These are phyloP conservation scores for Phytophthora pini DNA, from an alignment of 352 stramenopile genomes.

Conservation along the genomic window DNA sequence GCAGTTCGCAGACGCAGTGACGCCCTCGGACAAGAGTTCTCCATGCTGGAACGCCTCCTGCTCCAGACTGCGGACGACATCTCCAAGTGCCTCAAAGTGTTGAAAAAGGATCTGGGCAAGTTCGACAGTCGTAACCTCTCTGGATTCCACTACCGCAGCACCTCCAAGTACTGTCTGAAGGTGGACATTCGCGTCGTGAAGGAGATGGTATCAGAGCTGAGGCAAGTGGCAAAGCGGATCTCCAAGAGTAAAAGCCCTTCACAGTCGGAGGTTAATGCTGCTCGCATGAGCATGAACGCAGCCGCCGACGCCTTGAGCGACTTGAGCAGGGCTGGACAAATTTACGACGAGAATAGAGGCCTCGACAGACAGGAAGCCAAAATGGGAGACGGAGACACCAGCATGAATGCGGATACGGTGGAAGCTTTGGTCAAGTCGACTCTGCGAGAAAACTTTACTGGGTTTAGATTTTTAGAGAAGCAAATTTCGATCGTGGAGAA, in stretches of 20 bases:
- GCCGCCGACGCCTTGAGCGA: constrained; percentile 27
- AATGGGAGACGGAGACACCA: background rate
- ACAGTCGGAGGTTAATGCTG: constrained; percentile 25
- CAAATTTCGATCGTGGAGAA: constrained; percentile 23
- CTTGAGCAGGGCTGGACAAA: constrained; percentile 17
- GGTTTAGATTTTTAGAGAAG: constrained; percentile 19
- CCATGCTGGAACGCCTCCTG: constrained; percentile 21
- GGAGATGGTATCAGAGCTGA: constrained; percentile 18
- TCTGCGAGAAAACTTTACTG: constrained; percentile 21
- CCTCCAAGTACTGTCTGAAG: constrained; percentile 25
- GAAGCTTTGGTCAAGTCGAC: constrained; percentile 27
- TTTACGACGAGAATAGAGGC: constrained; percentile 30
- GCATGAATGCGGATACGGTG: constrained; percentile 16
- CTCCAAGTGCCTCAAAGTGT: constrained; percentile 16
- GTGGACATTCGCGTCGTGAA: constrained; percentile 28
- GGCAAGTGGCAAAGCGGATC: constrained; percentile 26
- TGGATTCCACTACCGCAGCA: constrained; percentile 22
- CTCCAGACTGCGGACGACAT: constrained; percentile 21
- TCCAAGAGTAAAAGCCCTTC: constrained; percentile 15
- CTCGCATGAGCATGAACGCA: constrained; percentile 23
- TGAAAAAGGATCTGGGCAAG: constrained; percentile 24
- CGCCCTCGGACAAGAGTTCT: constrained; percentile 15
- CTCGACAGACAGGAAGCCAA: constrained; percentile 7
- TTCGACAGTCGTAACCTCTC: constrained; percentile 18
- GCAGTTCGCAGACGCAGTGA: background rate